A percentile compares a stretch with the other conserved stretches of the same genome.
Conservation (phyloP, 2,329 filamentous ascomycete genomes). For the Thielaviopsis punctulata region DNA sequence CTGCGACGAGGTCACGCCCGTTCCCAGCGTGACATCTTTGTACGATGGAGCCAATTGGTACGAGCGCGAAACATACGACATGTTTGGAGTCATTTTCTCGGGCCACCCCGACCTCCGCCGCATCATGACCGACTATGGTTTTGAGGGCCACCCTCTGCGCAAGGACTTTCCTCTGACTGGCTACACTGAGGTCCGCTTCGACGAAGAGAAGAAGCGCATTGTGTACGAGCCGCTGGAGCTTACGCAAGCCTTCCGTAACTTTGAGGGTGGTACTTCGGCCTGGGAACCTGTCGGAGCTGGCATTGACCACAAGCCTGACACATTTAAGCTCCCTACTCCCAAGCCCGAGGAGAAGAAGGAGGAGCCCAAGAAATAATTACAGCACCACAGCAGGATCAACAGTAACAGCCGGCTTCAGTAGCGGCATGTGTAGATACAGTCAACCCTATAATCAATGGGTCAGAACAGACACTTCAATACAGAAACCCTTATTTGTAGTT, state of each 20-base stretch:
- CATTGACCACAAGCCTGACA: constrained; percentile 62
- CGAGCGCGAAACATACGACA: constrained; percentile 91
- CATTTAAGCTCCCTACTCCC: constrained; percentile 85
- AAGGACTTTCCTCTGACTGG: constrained; percentile 98
- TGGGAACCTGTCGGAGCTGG: constrained; percentile 54
- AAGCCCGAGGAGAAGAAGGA: constrained; percentile 88
- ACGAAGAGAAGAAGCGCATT: constrained; percentile 99
- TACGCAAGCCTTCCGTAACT: constrained; percentile 97
- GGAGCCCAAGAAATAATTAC: constrained; percentile 71
- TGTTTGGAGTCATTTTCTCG: constrained; percentile 94
- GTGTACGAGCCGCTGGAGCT: constrained; percentile 95
- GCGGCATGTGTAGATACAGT: not conserved
- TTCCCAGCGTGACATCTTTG: constrained; percentile 70
- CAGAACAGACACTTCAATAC: not conserved
- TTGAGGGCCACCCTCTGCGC: constrained; percentile 89
- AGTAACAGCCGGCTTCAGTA: constrained; percentile 1
- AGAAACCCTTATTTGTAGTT: not conserved
- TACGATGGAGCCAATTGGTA: constrained; percentile 98
- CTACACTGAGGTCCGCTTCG: constrained; percentile 94
- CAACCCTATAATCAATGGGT: not conserved
- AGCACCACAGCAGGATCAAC: not conserved
- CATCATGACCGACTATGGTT: constrained; percentile 99
- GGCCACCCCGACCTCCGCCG: constrained; percentile 88
- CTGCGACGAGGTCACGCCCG: constrained; percentile 84
- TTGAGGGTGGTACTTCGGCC: constrained; percentile 67